Evolutionary conservation across 768 basidiomycete species (phyloP), one percentile per base, ranked within the genome.

Genomic region (Heimioporus sp.): DNA sequence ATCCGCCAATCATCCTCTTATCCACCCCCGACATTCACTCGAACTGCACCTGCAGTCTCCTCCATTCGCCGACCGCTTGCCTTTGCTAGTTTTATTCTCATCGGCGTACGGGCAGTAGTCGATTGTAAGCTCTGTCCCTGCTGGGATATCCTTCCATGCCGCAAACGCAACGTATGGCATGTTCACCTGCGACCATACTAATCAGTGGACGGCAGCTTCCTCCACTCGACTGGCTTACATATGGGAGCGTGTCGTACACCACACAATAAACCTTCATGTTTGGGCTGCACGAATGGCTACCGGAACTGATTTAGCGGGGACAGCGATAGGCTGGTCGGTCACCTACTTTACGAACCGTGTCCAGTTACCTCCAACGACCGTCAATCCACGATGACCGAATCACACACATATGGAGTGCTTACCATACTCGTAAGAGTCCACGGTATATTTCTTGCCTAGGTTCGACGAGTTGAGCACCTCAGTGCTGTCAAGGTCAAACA

Each of bases 271-370:
- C 76, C 0, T 60, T 56, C 51, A 83, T 63, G 55, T 86, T 86
- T 6, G 86, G 85, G 13, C 71, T 63, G 56, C 86, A 88, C 0
- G 85, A 87, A 60, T 89, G 87, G 57, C 86, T 88, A 57, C n/a
- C 51, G 21, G 11, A 17, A 10, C 13, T n/a, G 19, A 16, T 6
- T 57, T 42, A 56, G 60, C 35, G 54, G 20, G 15, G 41, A 41
- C 41, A 49, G 6, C 20, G 10, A 3, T 32, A 11, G 5, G 13
- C 30, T 31, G 28, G 19, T n/a, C 15, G 24, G 37, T 32, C 13
- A 36, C 82, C 52, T 56, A 86, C 86, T 88, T 89, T 31, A 88
- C 72, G 54, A 88, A 89, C 5, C 86, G 77, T 9, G 85, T 84
- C 87, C 87, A 89, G 57, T 88, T 89, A 8, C 87, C 86, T 87